Evolutionary conservation across 2,329 filamentous ascomycete genomes (phyloP).

Genomic region (Zymoseptoria ardabiliae): DNA sequence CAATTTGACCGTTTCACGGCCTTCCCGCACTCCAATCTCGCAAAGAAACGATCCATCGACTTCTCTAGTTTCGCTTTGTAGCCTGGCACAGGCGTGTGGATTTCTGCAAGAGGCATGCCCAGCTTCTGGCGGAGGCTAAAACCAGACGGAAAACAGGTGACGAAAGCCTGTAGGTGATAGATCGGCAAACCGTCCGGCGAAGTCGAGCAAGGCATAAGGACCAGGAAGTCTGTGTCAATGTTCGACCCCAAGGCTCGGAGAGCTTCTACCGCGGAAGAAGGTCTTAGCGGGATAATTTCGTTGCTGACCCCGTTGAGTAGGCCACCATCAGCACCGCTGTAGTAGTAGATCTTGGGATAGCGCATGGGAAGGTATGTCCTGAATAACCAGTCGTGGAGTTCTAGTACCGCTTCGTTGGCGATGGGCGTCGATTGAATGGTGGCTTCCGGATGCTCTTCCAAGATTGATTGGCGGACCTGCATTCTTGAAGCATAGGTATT

Average conservation of each 20-base stretch:
- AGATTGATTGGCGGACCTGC: slow-evolving; percentile 40
- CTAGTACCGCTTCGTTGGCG: slow-evolving; percentile 44
- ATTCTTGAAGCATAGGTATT: slow-evolving; percentile 50
- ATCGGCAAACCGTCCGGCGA: slow-evolving; percentile 21
- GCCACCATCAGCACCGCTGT: slow-evolving; percentile 15
- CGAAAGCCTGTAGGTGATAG: slow-evolving; percentile 52
- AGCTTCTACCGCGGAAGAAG: slow-evolving; percentile 32
- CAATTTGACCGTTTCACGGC: slow-evolving; percentile 52
- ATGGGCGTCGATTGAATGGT: slow-evolving; percentile 32
- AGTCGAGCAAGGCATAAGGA: slow-evolving; percentile 42
- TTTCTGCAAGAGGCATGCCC: slow-evolving; percentile 44
- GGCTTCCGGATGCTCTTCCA: slow-evolving; percentile 38
- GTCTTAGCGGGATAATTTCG: slow-evolving; percentile 34
- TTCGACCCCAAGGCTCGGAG: slow-evolving; percentile 45
- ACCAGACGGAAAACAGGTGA: slow-evolving; percentile 50
- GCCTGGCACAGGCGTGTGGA: slow-evolving; percentile 53
- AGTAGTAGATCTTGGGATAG: slow-evolving; percentile 43
- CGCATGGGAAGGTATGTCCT: slow-evolving; percentile 49
- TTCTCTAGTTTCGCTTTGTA: slow-evolving; percentile 50
- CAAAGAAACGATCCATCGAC: slow-evolving; percentile 58
- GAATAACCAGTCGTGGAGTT: slow-evolving; percentile 51
- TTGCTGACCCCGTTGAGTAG: slow-evolving; percentile 43
- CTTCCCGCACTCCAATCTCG: slow-evolving; percentile 45
- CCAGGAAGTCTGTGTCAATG: slow-evolving; percentile 54
- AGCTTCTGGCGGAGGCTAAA: slow-evolving; percentile 53